Base-by-base conservation (phyloP, 2,329 filamentous ascomycete species). In the Eutypella sp. region DNA sequence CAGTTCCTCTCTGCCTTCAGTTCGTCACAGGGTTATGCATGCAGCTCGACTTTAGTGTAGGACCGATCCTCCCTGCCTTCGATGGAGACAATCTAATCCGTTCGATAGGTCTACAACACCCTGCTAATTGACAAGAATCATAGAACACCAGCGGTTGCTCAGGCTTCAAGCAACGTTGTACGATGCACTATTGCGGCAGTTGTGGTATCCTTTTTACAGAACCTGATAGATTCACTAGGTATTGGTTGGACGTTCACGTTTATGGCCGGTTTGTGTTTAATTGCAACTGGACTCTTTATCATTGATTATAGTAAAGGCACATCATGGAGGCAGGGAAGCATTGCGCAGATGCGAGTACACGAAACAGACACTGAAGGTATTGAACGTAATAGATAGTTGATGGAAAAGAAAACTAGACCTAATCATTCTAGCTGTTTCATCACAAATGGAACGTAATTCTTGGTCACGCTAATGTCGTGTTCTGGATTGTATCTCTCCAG, bases 401-500 rank as follows among this genome's bases (percentile, higher is more conserved):
- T n/a, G n/a, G n/a, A n/a, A n/a, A n/a, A n/a, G n/a, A n/a, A n/a
- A n/a, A n/a, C n/a, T n/a, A n/a, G n/a, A n/a, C n/a, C n/a, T n/a
- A n/a, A n/a, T 23, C 39, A 47, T 29, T 44, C 44, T 20, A 46
- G 27, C 16, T 46, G 47, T 15, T 49, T 46, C 40, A 46, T 49
- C n/a, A 46, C 37, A 38, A 49, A 49, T n/a, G 40, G 44, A 27
- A 46, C 27, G 31, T 36, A 33, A 19, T n/a, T 34, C 16, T 27
- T 31, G 15, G 47, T 47, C 11, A 52, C 42, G 46, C 50, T 55
- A 10, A 60, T 48, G 38, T 64, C 62, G 39, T 59, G 56, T 23
- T 54, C 53, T 1, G 56, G 53, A 40, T 62, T 51, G 34, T 65
- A 65, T 47, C 49, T 60, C 42, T 60, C 57, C 8, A 66, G 51